Evolutionary conservation across 345 rosid genomes (phyloP).

Genomic region (Mallotus nudiflorus): DNA sequence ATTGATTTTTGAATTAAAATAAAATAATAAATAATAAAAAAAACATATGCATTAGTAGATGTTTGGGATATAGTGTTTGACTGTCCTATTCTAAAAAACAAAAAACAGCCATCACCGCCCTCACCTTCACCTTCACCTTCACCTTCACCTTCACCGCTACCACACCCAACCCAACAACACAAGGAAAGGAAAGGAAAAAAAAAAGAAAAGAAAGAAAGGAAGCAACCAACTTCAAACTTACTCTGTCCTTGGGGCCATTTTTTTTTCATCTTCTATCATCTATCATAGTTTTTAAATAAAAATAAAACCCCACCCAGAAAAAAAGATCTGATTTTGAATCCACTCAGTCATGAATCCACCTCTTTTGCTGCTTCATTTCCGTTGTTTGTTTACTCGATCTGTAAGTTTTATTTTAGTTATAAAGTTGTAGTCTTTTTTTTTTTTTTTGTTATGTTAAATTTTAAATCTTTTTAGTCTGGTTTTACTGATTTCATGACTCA

Average conservation of each 20-base stretch:
- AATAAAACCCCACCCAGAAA: not conserved
- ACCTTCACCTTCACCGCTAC: too few relatives aligned
- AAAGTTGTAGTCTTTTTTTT: not conserved
- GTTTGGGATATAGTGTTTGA: conserved; percentile 38
- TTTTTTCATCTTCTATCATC: not conserved
- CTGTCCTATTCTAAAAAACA: conserved; percentile 19
- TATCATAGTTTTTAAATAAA: not conserved
- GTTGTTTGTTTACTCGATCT: conserved; percentile 13
- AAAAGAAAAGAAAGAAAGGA: too few relatives aligned
- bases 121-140: too few relatives aligned
- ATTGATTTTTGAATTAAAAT: conserved; percentile 12
- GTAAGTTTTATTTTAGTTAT: conserved; percentile 13
- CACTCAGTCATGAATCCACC: conserved; percentile 26
- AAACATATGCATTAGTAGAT: conserved; percentile 20
- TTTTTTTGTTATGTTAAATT: not conserved
- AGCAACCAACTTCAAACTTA: not conserved
- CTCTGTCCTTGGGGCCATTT: too few relatives aligned
- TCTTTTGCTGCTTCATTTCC: not conserved
- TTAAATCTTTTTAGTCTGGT: not conserved
- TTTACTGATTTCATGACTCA: not conserved
- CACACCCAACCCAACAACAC: not conserved
- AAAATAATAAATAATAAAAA: not conserved
- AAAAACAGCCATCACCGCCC: conserved; percentile 18
- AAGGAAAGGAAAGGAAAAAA: too few relatives aligned
- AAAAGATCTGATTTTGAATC: not conserved